phyloP scores from a whole-genome alignment of 2,329 filamentous ascomycete species.

The Beauveria asiatica region DNA sequence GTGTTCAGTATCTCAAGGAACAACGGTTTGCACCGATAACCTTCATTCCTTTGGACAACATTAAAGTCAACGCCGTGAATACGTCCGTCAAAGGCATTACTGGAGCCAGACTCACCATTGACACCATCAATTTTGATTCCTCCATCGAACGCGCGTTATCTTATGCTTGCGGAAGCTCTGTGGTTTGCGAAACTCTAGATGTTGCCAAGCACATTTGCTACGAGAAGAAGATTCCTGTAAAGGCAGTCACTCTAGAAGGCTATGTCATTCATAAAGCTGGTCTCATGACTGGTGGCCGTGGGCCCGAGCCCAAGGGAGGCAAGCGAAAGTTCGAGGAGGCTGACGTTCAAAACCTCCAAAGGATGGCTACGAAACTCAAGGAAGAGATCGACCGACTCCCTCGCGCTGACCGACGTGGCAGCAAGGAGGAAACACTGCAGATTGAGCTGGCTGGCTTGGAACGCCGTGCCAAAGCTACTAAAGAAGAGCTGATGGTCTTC shows the following conservation, averaged over 20 bases:
- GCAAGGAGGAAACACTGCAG: conserved; percentile 72
- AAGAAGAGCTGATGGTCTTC: conserved; percentile 68
- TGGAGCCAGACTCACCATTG: conserved; percentile 81
- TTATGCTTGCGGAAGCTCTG: conserved; percentile 88
- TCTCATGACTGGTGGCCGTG: conserved; percentile 90
- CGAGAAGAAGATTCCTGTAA: conserved; percentile 74
- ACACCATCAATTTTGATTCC: conserved; percentile 89
- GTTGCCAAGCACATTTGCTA: conserved; percentile 89
- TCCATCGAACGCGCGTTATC: conserved; percentile 85
- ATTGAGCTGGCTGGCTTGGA: conserved; percentile 74
- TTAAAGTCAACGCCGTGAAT: conserved; percentile 87
- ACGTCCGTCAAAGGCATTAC: conserved; percentile 84
- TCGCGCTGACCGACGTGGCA: conserved; percentile 63
- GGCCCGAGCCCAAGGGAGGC: conserved; percentile 62
- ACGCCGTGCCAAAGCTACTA: conserved; percentile 61
- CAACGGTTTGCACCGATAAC: conserved; percentile 81
- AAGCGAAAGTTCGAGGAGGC: conserved; percentile 83
- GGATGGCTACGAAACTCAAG: conserved; percentile 64
- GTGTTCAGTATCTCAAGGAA: conserved; percentile 88
- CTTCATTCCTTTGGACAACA: conserved; percentile 94
- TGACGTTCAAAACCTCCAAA: conserved; percentile 77
- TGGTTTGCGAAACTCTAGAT: conserved; percentile 82
- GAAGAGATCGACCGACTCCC: conserved; percentile 74
- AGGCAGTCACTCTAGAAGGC: conserved; percentile 91
- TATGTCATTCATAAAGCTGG: conserved; percentile 94